A percentile compares a stretch with the other conserved stretches of the same genome.
phyloP scores from a whole-genome alignment of 352 stramenopile species.

The Thalassiosira mediterranea region DNA sequence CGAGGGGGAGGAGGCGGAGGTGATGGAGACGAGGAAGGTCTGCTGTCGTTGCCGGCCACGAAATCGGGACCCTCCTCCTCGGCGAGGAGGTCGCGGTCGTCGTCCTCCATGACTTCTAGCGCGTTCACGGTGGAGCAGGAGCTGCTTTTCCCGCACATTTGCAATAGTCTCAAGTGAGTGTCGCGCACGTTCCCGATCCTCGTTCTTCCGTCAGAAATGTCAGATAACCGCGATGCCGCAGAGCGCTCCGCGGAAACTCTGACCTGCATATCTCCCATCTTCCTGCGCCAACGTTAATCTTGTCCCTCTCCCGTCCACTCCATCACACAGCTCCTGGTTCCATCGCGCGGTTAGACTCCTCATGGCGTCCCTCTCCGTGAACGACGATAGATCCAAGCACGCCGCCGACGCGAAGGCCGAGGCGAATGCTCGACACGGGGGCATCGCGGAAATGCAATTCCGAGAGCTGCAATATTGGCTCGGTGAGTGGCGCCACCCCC shows the following conservation, averaged over 20 bases:
- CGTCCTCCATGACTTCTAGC: conserved; percentile 8
- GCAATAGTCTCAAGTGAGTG: conserved; percentile 42
- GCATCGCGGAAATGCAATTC: conserved; percentile 62
- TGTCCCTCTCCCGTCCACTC: no score
- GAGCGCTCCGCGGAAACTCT: background rate
- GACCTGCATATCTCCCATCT: no score
- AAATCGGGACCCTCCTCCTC: conserved; percentile 19
- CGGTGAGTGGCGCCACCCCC: no score
- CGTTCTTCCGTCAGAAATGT: background rate
- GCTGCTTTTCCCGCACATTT: conserved; percentile 48
- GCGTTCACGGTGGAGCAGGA: conserved; percentile 51
- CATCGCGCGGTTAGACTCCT: conserved; percentile 42
- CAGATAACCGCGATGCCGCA: no score
- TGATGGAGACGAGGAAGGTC: conserved; percentile 13
- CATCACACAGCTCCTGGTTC: conserved; percentile 44
- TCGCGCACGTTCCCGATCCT: conserved; percentile 1
- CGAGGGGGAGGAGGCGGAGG: conserved; percentile 19
- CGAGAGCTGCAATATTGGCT: conserved; percentile 66
- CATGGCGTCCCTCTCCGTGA: conserved; percentile 40
- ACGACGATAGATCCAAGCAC: conserved; percentile 27
- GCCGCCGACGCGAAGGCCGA: conserved; percentile 55
- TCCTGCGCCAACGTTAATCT: no score
- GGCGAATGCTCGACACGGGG: conserved; percentile 36
- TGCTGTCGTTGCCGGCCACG: conserved; percentile 27
- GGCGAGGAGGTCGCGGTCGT: background rate